Base-by-base conservation (phyloP, 176 grass and related monocot genomes). In the Panicum miliaceum region DNA sequence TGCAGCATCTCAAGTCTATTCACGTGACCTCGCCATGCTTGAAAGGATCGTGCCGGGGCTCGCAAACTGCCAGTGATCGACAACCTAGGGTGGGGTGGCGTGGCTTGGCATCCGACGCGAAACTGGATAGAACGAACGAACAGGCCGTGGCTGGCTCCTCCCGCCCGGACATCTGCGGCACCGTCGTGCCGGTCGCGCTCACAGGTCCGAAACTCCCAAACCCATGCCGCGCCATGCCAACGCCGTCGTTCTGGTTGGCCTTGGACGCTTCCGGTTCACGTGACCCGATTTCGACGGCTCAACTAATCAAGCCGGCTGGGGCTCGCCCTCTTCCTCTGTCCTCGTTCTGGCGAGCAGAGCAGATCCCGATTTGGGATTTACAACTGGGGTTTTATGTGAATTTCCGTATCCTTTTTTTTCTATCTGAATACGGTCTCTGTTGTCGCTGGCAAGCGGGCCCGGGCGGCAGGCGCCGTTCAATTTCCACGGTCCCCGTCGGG, bases 211-310 rank as follows among this genome's bases (percentile, higher is more conserved):
- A 23, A 11, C 1, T 16, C 4, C 52, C 18, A 22, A 38, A 11
- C 4, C 32, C 63, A 34, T 46, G 16, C 50, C 51, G 18, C 8
- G 19, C 19, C 65, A 36, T 43, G 59, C 32, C 65, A 22, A n/a
- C 12, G 68, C 41, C 68, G 26, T 23, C n/a, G 68, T 13, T 48
- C n/a, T 71, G 23, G 42, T 18, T 48, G 69, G 13, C 0, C 14
- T 42, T 77, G 83, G 59, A 66, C 70, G 25, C 40, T 52, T 63
- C 3, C 15, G 69, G 51, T 48, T 83, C 84, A 90, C 88, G 84
- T 83, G 88, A 50, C 69, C 25, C 13, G 43, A 83, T 86, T 60
- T 78, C 12, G 88, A 86, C 79, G 79, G 37, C 79, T 71, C 88
- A 89, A 18, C 81, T 3, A 75, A 47, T 75, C 27, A 19, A 19